A percentile compares a stretch with the other conserved stretches of the same genome.
Conservation (phyloP, 2,329 filamentous ascomycete genomes). For the Alternaria gansuensis region DNA sequence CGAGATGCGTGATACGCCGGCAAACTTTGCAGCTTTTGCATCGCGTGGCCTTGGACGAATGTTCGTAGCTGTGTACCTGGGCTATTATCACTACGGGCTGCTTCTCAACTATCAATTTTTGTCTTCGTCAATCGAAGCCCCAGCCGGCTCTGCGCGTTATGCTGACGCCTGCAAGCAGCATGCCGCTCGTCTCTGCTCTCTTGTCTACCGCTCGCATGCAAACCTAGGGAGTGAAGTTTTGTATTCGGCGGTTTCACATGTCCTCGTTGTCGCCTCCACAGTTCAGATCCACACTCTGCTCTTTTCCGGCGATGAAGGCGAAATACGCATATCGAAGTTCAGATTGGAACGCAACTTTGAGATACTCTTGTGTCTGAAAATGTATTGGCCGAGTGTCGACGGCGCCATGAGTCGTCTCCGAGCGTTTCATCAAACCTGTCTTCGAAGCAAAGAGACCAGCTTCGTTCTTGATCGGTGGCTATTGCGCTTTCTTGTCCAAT, state of each 20-base stretch:
- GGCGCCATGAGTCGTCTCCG: conserved; percentile 38
- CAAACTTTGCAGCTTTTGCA: conserved; percentile 35
- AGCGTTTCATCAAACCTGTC: conserved; percentile 39
- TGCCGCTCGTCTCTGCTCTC: conserved; percentile 34
- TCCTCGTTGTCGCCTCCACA: conserved; percentile 37
- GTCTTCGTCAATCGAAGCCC: conserved; percentile 25
- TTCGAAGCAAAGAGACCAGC: conserved; percentile 39
- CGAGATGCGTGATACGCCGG: conserved; percentile 37
- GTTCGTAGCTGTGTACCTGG: conserved; percentile 37
- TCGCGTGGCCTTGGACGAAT: conserved; percentile 34
- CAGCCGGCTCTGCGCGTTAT: conserved; percentile 26
- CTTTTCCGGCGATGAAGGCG: conserved; percentile 32
- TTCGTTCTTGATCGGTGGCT: conserved; percentile 39
- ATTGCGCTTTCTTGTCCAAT: conserved; percentile 38
- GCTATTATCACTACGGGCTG: conserved; percentile 38
- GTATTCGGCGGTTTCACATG: conserved; percentile 37
- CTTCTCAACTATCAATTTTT: conserved; percentile 39
- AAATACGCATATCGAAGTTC: conserved; percentile 34
- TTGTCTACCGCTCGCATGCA: conserved; percentile 34
- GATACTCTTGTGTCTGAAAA: conserved; percentile 31
- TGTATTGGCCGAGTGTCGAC: conserved; percentile 38
- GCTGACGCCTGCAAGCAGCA: conserved; percentile 36
- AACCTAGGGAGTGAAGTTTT: conserved; percentile 34
- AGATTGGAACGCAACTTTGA: conserved; percentile 40
- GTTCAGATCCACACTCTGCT: conserved; percentile 38